phyloP scores from a whole-genome alignment of 768 basidiomycete species.

The Podaxis carcinomalis region DNA sequence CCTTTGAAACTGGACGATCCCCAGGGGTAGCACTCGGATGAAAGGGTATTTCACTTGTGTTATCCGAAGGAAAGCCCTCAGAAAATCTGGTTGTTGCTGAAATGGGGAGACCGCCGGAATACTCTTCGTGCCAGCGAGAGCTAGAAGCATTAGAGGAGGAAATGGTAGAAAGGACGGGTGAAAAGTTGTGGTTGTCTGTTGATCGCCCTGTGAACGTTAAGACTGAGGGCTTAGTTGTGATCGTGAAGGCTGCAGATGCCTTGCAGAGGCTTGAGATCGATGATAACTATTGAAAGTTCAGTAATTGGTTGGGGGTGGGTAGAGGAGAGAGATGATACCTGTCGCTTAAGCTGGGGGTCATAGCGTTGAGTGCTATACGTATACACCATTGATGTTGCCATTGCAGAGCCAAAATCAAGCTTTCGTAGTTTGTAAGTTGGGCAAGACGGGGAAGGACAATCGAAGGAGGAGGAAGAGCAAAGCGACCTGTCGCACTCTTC shows the following conservation, averaged over 20 bases:
- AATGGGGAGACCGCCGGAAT: neutral
- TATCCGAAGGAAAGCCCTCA: neutral
- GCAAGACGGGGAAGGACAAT: neutral
- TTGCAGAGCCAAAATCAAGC: neutral
- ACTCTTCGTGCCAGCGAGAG: neutral
- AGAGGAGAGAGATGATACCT: neutral
- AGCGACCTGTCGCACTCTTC: neutral
- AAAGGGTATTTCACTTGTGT: neutral
- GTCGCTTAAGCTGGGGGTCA: neutral
- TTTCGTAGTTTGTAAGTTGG: neutral
- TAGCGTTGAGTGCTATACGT: constrained; percentile 3
- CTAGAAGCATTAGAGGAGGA: neutral
- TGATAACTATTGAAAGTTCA: neutral
- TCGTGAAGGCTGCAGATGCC: neutral
- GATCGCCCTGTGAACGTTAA: neutral
- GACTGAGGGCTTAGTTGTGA: neutral
- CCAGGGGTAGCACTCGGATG: neutral
- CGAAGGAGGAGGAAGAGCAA: neutral
- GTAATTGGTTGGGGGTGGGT: neutral
- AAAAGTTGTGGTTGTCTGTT: neutral
- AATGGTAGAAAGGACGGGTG: neutral
- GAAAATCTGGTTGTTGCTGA: neutral
- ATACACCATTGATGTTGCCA: neutral
- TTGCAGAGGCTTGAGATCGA: neutral
- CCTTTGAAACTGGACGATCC: neutral